Evolutionary conservation across 2,329 filamentous ascomycete genomes (phyloP).

Genomic region (Penicillium sp.): DNA sequence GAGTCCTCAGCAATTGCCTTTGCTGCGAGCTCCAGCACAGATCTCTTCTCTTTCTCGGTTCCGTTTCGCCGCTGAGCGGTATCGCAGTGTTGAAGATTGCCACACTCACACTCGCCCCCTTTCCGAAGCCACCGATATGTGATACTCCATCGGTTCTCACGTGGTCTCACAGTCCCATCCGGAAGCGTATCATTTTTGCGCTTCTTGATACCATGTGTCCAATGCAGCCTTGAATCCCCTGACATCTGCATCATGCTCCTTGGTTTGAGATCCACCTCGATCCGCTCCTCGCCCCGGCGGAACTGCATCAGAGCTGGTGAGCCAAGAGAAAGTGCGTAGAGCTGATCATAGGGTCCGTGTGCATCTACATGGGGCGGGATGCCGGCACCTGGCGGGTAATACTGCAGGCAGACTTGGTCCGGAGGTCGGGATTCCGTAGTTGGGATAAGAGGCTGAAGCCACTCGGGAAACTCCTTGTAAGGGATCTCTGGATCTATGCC

Average conservation of each 20-base stretch:
- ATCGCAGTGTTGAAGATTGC: slow-evolving; percentile 51
- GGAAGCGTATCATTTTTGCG: slow-evolving; percentile 52
- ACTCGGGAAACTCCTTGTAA: slow-evolving; percentile 52
- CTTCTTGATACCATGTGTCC: slow-evolving; percentile 56
- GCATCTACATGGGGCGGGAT: slow-evolving; percentile 63
- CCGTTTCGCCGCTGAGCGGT: slow-evolving; percentile 49
- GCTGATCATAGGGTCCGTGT: slow-evolving; percentile 47
- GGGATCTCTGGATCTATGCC: slow-evolving; percentile 52
- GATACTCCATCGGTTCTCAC: slow-evolving; percentile 53
- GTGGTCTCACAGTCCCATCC: slow-evolving; percentile 47
- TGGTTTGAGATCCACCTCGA: slow-evolving; percentile 50
- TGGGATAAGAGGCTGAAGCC: slow-evolving; percentile 52
- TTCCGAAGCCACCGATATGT: slow-evolving; percentile 55
- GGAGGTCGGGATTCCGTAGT: slow-evolving; percentile 45
- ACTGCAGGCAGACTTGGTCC: slow-evolving; percentile 60
- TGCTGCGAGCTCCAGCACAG: slow-evolving; percentile 18
- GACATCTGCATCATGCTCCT: slow-evolving; percentile 54
- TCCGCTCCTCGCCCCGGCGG: slow-evolving; percentile 27
- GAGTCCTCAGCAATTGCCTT: neutral
- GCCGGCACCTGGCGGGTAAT: slow-evolving; percentile 59
- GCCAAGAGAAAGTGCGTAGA: slow-evolving; percentile 35
- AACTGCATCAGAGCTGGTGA: slow-evolving; percentile 35
- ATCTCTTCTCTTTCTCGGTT: slow-evolving; percentile 49
- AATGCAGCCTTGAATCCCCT: slow-evolving; percentile 52
- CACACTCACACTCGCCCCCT: slow-evolving; percentile 50